Evolutionary conservation across 768 basidiomycete species (phyloP).

Genomic region (Lactarius vividus): DNA sequence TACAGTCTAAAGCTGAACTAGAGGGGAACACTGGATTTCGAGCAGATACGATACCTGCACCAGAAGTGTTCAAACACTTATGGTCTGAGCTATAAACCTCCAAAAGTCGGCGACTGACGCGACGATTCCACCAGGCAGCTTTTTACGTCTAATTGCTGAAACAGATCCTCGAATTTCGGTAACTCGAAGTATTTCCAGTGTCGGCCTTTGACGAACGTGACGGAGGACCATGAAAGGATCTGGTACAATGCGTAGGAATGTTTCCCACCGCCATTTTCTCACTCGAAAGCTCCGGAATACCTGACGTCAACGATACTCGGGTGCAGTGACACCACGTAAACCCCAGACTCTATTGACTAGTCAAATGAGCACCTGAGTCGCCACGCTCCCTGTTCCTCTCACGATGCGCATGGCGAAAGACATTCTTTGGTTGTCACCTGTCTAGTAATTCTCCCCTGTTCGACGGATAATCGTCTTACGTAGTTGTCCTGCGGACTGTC

Average conservation of each 20-base stretch:
- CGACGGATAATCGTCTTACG: background rate
- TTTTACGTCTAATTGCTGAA: background rate
- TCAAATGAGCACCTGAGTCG: background rate
- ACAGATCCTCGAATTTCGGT: background rate
- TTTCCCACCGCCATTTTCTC: background rate
- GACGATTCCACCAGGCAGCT: background rate
- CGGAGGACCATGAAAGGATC: background rate
- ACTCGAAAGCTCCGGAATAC: background rate
- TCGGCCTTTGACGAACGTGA: background rate
- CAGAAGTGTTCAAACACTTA: background rate
- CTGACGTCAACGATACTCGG: background rate
- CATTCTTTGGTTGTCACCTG: background rate
- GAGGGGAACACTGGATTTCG: background rate
- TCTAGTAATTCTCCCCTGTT: background rate
- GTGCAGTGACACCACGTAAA: background rate
- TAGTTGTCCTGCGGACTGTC: background rate
- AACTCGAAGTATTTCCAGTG: background rate
- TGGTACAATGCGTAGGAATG: background rate
- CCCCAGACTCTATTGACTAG: background rate
- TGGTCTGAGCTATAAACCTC: background rate
- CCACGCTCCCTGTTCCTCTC: background rate
- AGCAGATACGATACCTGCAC: background rate
- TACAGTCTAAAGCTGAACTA: background rate
- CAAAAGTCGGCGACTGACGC: slow-evolving; percentile 1
- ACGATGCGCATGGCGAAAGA: background rate